Evolutionary conservation across 306 rosid genomes (phyloP).

Genomic region (Calophaca sinica): DNA sequence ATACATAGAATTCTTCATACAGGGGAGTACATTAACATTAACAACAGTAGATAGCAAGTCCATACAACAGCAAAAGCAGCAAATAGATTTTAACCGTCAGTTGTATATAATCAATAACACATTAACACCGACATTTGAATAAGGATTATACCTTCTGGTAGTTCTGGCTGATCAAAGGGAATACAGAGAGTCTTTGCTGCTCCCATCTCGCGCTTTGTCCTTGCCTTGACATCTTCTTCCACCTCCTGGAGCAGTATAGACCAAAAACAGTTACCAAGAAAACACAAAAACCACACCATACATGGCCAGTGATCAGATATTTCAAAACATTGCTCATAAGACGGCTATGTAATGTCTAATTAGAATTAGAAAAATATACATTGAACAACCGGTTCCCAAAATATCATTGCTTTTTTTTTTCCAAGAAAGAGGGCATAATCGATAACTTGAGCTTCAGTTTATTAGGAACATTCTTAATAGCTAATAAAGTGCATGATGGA

Average conservation of each 20-base stretch:
- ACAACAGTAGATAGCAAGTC: not conserved
- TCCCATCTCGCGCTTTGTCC: slow-evolving; percentile 94
- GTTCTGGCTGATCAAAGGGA: slow-evolving; percentile 96
- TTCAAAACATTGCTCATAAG: not conserved
- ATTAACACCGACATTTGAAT: not conserved
- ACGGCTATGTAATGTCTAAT: not conserved
- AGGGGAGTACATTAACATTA: not conserved
- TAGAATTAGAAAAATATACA: slow-evolving; percentile 13
- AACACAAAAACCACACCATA: slow-evolving; percentile 18
- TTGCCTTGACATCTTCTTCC: slow-evolving; percentile 85
- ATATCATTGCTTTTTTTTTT: not conserved
- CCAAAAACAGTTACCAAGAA: not conserved
- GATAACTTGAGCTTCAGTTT: slow-evolving; percentile 1
- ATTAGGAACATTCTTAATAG: not conserved
- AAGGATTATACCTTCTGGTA: slow-evolving; percentile 78
- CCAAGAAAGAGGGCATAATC: not conserved
- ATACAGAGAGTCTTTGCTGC: slow-evolving; percentile 88
- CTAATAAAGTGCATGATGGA: slow-evolving; percentile 8
- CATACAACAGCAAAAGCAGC: not conserved
- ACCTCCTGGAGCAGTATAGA: slow-evolving; percentile 64
- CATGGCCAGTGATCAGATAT: slow-evolving; percentile 1
- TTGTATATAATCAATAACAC: not conserved
- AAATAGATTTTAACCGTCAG: not conserved
- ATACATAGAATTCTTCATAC: not conserved
- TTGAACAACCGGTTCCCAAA: not conserved